Percentiles rank a stretch among this genome's conserved stretches.
These are phyloP conservation scores for Globisporangium recalcitrans DNA, from an alignment of 352 stramenopile species.

Conservation along the genomic window DNA sequence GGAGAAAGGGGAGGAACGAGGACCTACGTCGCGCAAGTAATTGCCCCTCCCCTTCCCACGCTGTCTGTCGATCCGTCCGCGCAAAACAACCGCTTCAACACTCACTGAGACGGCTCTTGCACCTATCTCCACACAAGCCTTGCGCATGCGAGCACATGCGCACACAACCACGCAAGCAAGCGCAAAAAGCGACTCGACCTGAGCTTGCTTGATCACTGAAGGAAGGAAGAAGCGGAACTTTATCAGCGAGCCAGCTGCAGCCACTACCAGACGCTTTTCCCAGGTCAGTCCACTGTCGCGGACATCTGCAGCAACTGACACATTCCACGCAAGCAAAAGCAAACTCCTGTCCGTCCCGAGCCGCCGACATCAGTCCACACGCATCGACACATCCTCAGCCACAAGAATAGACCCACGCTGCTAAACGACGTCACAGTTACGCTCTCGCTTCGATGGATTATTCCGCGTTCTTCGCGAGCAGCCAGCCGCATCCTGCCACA, in stretches of 20 bases:
- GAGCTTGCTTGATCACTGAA: background rate
- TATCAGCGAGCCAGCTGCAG: background rate
- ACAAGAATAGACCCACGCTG: background rate
- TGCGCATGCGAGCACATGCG: background rate
- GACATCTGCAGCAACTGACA: background rate
- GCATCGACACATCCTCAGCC: background rate
- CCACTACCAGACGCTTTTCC: background rate
- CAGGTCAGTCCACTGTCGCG: background rate
- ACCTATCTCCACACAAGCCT: background rate
- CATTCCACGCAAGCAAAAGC: background rate
- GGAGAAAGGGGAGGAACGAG: constrained; percentile 2
- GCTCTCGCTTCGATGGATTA: background rate
- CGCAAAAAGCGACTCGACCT: background rate
- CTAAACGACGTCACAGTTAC: constrained; percentile 1
- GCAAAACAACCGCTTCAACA: background rate
- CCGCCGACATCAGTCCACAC: background rate
- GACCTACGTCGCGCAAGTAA: constrained; percentile 1
- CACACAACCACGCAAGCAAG: constrained; percentile 2
- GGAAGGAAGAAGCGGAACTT: background rate
- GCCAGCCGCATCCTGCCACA: background rate
- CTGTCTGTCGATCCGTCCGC: background rate
- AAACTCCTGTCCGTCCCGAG: background rate
- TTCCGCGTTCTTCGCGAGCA: constrained; percentile 1
- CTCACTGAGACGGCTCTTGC: background rate
- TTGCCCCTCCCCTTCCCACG: constrained; percentile 1